phyloP scores from a whole-genome alignment of 2,329 filamentous ascomycete genomes.

The Penicillium sp. region DNA sequence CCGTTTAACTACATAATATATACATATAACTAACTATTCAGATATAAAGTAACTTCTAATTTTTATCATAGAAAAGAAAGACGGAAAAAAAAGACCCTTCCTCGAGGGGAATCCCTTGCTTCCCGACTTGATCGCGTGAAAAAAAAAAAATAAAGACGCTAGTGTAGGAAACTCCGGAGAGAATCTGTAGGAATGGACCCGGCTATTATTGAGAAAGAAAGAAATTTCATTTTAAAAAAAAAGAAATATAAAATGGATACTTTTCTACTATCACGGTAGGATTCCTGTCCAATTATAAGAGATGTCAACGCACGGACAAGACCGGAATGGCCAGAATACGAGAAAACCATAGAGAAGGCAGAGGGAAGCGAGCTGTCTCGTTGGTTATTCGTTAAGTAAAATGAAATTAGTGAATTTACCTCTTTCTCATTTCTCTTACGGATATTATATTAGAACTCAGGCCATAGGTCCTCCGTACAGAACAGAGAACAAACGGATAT shows the following conservation, averaged over 20 bases:
- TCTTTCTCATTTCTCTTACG: not conserved
- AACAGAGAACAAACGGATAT: not conserved
- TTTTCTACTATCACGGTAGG: conserved; percentile 4
- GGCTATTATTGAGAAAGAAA: conserved; percentile 2
- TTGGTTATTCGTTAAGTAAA: conserved; percentile 12
- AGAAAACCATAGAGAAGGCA: conserved; percentile 16
- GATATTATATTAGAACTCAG: not conserved
- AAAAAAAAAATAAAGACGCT: conserved; percentile 6
- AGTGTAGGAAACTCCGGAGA: conserved; percentile 11
- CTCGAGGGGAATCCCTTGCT: conserved; percentile 2
- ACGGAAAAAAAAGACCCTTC: conserved; percentile 6
- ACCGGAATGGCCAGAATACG: conserved; percentile 23
- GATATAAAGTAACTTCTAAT: no score
- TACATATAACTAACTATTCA: no score
- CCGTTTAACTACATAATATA: no score
- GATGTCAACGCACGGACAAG: conserved; percentile 17
- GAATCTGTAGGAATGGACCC: conserved; percentile 8
- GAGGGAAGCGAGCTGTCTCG: conserved; percentile 20
- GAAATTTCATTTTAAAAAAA: not conserved
- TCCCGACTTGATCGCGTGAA: conserved; percentile 5
- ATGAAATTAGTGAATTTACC: not conserved
- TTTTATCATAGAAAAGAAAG: not conserved
- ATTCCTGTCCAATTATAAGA: conserved; percentile 17
- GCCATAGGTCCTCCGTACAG: not conserved
- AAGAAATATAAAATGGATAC: conserved; percentile 2